Evolutionary conservation across 345 rosid genomes (phyloP).

Genomic region (Punica granatum): DNA sequence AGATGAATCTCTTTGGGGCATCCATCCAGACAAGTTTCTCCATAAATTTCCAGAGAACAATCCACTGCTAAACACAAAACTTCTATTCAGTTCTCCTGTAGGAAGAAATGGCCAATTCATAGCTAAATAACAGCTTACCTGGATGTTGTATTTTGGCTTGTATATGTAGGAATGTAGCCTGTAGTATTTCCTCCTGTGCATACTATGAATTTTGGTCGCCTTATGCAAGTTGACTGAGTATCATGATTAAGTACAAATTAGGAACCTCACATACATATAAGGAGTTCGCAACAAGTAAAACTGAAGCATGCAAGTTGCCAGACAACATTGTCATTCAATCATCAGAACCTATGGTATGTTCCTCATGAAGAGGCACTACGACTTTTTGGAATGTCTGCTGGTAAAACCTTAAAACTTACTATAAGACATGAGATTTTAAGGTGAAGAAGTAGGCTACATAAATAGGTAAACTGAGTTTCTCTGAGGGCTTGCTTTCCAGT

Average conservation of each 20-base stretch:
- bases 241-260: constrained; percentile 1
- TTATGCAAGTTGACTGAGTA: constrained; percentile 63
- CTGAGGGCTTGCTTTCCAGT: background rate
- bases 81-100: background rate
- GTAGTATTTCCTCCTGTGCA: constrained; percentile 79
- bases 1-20: constrained; percentile 67
- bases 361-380: background rate
- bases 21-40: constrained; percentile 84
- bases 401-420: background rate
- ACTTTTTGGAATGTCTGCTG: background rate
- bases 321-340: background rate
- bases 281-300: background rate
- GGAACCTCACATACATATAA: background rate
- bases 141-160: constrained; percentile 48
- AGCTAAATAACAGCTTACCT: constrained; percentile 32
- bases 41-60: constrained; percentile 69
- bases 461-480: background rate
- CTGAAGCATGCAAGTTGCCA: background rate
- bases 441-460: background rate
- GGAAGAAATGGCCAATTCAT: background rate
- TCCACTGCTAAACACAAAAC: constrained; percentile 40
- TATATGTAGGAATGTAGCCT: constrained; percentile 60
- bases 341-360: background rate
- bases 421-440: no score
- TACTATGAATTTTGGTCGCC: constrained; percentile 83